These are phyloP conservation scores for Conringia planisiliqua DNA, from an alignment of 345 rosid genomes.

Conservation along the genomic window DNA sequence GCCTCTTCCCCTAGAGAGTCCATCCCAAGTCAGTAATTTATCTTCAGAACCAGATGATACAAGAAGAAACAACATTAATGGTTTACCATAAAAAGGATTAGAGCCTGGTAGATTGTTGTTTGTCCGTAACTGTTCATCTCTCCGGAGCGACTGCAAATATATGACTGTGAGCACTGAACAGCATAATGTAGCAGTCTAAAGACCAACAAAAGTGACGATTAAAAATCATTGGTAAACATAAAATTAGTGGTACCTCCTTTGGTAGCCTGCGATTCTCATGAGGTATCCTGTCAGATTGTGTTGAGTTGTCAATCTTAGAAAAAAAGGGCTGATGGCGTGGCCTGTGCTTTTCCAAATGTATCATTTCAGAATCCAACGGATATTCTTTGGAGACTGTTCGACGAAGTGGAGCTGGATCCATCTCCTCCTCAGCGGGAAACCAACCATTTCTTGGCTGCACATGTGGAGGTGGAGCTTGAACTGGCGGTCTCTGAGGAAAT, in stretches of 20 bases:
- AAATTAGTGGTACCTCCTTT: constrained; percentile 61
- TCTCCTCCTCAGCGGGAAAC: constrained; percentile 84
- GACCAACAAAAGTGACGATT: background rate
- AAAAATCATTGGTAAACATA: background rate
- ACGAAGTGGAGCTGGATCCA: constrained; percentile 64
- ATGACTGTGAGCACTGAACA: background rate
- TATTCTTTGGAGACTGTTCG: constrained; percentile 62
- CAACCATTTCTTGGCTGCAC: constrained; percentile 67
- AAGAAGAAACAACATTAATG: constrained; percentile 4
- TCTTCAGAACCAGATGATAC: constrained; percentile 15
- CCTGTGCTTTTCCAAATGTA: constrained; percentile 63
- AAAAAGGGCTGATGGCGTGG: constrained; percentile 57
- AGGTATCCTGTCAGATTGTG: constrained; percentile 65
- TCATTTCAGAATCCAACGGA: constrained; percentile 59
- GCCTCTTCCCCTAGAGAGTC: constrained; percentile 57
- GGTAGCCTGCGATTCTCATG: constrained; percentile 76
- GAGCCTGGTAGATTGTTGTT: constrained; percentile 52
- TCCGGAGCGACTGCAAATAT: constrained; percentile 50
- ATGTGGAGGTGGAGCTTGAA: constrained; percentile 61
- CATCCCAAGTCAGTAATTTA: constrained; percentile 21
- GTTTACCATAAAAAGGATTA: constrained; percentile 65
- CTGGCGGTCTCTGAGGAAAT: constrained; percentile 61
- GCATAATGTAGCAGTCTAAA: background rate
- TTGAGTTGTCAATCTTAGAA: constrained; percentile 59
- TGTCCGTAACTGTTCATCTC: constrained; percentile 48